phyloP scores from a whole-genome alignment of 2,329 filamentous ascomycete species.

The Orbilia oligospora region DNA sequence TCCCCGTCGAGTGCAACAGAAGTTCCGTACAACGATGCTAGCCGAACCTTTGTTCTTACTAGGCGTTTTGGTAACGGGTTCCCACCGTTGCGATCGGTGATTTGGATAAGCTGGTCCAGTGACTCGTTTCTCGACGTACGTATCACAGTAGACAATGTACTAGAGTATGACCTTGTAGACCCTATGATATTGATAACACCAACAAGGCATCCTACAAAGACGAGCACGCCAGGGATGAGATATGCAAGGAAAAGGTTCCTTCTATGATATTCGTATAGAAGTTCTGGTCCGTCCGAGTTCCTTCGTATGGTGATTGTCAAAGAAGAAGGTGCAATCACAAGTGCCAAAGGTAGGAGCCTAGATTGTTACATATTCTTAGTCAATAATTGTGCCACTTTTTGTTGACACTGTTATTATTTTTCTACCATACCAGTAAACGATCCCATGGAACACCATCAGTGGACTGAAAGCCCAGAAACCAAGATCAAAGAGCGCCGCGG shows the following conservation, averaged over 20 bases:
- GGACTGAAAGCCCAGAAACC: conserved; percentile 44
- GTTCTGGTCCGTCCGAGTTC: neutral
- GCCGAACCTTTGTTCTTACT: conserved; percentile 29
- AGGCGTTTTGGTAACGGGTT: conserved; percentile 23
- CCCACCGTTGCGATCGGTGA: conserved; percentile 26
- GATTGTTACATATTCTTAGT: neutral
- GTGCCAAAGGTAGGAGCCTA: conserved; percentile 47
- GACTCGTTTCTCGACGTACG: conserved; percentile 27
- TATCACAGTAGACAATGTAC: conserved; percentile 43
- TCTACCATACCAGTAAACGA: conserved; percentile 38
- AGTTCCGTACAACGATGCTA: conserved; percentile 33
- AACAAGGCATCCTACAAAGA: conserved; percentile 23
- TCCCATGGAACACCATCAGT: conserved; percentile 26
- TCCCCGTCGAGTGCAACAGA: conserved; percentile 37
- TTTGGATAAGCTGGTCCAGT: conserved; percentile 20
- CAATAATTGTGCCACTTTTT: conserved; percentile 21
- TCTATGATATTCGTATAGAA: conserved; percentile 39
- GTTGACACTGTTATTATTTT: conserved; percentile 22
- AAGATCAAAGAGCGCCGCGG: conserved; percentile 39
- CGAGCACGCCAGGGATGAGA: conserved; percentile 34
- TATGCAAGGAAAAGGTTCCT: conserved; percentile 35
- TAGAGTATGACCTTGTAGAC: conserved; percentile 36
- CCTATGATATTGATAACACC: conserved; percentile 22
- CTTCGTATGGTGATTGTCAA: conserved; percentile 9
- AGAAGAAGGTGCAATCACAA: conserved; percentile 8